phyloP scores from a whole-genome alignment of 2,329 filamentous ascomycete species.

The Cryphonectria carpinicola region DNA sequence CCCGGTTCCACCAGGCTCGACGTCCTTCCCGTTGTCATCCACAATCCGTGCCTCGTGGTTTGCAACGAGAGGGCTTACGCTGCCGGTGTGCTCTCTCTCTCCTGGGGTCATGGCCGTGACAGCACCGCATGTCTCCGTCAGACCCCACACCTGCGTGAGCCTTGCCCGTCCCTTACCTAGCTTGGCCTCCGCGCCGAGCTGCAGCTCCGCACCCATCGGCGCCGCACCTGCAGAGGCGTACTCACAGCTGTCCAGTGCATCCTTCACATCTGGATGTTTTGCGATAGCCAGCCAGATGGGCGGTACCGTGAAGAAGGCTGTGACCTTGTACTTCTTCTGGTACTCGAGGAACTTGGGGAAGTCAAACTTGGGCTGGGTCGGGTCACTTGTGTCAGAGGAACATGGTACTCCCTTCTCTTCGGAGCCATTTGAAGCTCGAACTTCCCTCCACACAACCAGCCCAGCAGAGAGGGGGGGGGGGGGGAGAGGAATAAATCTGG shows the following conservation, averaged over 20 bases:
- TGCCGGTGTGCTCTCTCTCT: conserved; percentile 49
- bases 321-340: conserved; percentile 53
- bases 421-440: not conserved
- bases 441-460: not conserved
- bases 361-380: conserved; percentile 50
- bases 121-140: conserved; percentile 58
- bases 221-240: conserved; percentile 58
- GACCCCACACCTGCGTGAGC: conserved; percentile 60
- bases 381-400: not conserved
- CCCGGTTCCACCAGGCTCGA: conserved; percentile 49
- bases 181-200: conserved; percentile 54
- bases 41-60: conserved; percentile 43
- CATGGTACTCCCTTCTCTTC: too few species aligned
- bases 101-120: conserved; percentile 50
- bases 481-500: not conserved
- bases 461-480: not conserved
- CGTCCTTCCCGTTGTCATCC: conserved; percentile 45
- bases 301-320: conserved; percentile 62
- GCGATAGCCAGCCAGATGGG: conserved; percentile 64
- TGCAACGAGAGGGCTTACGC: conserved; percentile 47
- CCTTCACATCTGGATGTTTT: conserved; percentile 57
- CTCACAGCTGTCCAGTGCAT: conserved; percentile 57
- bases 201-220: conserved; percentile 58
- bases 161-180: conserved; percentile 46
- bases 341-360: conserved; percentile 59